A percentile compares a stretch with the other conserved stretches of the same genome.
Conservation (phyloP, 192 early-diverging fungal genomes). For the Mortierella antarctica region DNA sequence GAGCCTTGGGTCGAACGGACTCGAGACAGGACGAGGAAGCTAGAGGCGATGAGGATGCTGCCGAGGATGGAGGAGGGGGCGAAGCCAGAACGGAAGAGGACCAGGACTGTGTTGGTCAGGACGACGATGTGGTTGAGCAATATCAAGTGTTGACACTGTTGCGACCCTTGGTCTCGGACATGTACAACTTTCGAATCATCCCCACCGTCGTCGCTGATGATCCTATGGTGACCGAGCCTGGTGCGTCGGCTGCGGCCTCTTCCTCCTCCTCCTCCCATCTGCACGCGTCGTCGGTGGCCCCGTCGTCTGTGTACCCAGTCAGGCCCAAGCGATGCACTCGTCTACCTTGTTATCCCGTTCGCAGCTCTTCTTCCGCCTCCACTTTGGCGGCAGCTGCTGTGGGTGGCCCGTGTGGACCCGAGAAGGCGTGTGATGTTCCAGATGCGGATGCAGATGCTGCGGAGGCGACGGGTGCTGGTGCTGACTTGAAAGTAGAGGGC, state of each 20-base stretch:
- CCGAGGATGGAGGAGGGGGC: background rate
- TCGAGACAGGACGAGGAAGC: conserved; percentile 3
- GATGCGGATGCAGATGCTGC: background rate
- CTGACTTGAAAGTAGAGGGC: background rate
- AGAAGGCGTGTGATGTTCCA: background rate
- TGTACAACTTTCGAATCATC: conserved; percentile 51
- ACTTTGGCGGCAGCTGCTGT: too few species aligned
- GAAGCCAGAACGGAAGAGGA: conserved; percentile 1
- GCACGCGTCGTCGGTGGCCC: background rate
- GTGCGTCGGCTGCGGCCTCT: background rate
- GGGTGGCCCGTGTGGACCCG: background rate
- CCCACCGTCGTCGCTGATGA: conserved; percentile 1
- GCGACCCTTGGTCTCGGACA: conserved; percentile 40
- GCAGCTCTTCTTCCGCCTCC: background rate
- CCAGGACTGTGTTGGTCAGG: background rate
- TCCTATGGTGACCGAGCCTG: background rate
- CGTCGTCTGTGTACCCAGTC: conserved; percentile 7
- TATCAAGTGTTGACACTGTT: conserved; percentile 39
- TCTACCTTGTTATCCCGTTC: conserved; percentile 39
- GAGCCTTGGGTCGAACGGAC: background rate
- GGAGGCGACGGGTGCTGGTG: background rate
- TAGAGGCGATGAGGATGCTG: background rate
- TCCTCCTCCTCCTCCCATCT: background rate
- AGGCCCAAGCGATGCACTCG: conserved; percentile 40
- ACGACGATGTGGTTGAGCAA: conserved; percentile 22